phyloP scores from a whole-genome alignment of 352 stramenopile species.

The Phytophthora pseudosyringae region DNA sequence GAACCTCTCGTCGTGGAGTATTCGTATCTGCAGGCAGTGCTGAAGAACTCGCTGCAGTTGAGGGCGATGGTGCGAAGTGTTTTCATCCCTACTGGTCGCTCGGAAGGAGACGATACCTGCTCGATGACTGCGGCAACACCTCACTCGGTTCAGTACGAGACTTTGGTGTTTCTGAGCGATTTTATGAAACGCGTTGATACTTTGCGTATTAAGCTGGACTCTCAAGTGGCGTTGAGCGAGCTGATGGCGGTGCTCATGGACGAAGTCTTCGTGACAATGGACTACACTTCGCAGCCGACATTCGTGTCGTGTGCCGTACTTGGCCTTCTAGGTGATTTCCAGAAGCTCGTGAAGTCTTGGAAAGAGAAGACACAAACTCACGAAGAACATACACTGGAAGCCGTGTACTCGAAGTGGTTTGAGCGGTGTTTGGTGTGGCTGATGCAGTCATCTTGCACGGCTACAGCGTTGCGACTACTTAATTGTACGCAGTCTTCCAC shows the following conservation, averaged over 20 bases:
- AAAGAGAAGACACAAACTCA: conserved; percentile 1
- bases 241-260: conserved; percentile 30
- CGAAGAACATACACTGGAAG: background rate
- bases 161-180: conserved; percentile 42
- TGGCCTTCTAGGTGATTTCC: conserved; percentile 40
- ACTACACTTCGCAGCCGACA: conserved; percentile 39
- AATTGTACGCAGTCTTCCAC: conserved; percentile 16
- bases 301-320: conserved; percentile 57
- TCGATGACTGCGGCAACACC: background rate
- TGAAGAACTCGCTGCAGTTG: conserved; percentile 23
- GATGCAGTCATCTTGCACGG: conserved; percentile 34
- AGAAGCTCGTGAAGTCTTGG: conserved; percentile 23
- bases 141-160: conserved; percentile 40
- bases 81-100: conserved; percentile 1
- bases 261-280: conserved; percentile 17
- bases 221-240: conserved; percentile 19
- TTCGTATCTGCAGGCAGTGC: conserved; percentile 22
- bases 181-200: conserved; percentile 27
- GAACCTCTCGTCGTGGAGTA: background rate
- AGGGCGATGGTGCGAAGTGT: conserved; percentile 16
- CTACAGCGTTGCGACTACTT: conserved; percentile 37
- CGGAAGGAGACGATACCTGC: background rate
- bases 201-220: background rate
- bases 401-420: conserved; percentile 33
- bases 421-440: conserved; percentile 28